Percentiles rank a stretch among this genome's conserved stretches.
phyloP scores from a whole-genome alignment of 1,284 basidiomycete genomes.

The Ganoderma lingzhi region DNA sequence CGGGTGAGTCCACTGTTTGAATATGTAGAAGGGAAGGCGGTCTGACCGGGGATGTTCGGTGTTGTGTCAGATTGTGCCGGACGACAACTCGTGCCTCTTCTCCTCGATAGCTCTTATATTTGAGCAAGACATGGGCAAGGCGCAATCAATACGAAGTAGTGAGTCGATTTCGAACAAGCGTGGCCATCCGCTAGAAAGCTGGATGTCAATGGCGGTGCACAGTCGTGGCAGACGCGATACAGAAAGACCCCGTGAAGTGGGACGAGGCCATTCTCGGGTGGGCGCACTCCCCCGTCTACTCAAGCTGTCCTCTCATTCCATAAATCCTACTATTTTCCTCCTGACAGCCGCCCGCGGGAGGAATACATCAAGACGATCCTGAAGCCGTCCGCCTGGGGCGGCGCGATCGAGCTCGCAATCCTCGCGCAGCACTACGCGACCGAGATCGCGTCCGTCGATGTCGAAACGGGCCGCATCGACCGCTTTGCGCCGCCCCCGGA shows the following conservation, averaged over 20 bases:
- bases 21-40: neutral
- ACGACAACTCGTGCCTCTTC: constrained; percentile 95
- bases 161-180: constrained; percentile 32
- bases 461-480: constrained; percentile 92
- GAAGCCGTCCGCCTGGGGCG: constrained; percentile 88
- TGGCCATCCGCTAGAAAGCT: neutral
- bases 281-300: constrained; percentile 30
- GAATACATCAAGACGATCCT: constrained; percentile 85
- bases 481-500: constrained; percentile 70
- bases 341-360: constrained; percentile 67
- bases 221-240: constrained; percentile 88
- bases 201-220: constrained; percentile 4
- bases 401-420: constrained; percentile 89
- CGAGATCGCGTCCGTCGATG: constrained; percentile 91
- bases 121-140: constrained; percentile 78
- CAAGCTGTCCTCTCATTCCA: constrained; percentile 14
- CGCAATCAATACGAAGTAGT: constrained; percentile 73
- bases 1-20: constrained; percentile 52
- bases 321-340: neutral
- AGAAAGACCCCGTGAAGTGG: constrained; percentile 74
- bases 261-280: constrained; percentile 88
- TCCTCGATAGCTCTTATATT: constrained; percentile 86
- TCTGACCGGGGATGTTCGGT: neutral
- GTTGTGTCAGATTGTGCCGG: constrained; percentile 79
- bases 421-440: constrained; percentile 83